Evolutionary conservation across 768 basidiomycete genomes (phyloP), one percentile per base, ranked within the genome.

Genomic region (Mycena belliarum): DNA sequence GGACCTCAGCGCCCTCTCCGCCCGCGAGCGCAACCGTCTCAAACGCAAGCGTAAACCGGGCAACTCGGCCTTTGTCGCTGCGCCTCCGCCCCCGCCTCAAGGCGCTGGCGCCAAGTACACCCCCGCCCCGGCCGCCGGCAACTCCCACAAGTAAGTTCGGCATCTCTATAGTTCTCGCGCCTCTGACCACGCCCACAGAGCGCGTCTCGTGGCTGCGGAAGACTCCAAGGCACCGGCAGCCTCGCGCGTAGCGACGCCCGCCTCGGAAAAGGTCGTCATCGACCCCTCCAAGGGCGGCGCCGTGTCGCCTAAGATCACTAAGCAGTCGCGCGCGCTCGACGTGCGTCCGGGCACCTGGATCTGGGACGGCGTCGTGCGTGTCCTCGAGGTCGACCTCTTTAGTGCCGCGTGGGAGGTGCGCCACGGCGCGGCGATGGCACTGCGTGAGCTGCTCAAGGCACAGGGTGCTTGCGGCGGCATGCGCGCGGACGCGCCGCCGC

Each of bases 31-130:
- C 29, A 97, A 97, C 69, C 84, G 95, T 45, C 76, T 98, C 29
- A 99, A 99, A 72, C 83, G 97, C 26, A 98, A 98, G 69, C 89
- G 95, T 54, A 97, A 95, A 67, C 81, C 82, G 4, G 95, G 93
- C 4, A 91, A 89, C 67, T 76, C 86, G 29, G 91, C 89, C 1
- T 93, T 93, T 64, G 92, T 94, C 16, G 80, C 88, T 2, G 86
- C 86, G 5, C 37, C 37, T n/a, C 87, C 89, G 2, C 79, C 85
- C 37, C 87, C 89, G 2, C 79, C 85, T 24, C 83, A 87, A 64
- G 67, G 72, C 45, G 64, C 83, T 0, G 81, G 83, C 32, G 72
- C 87, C 6, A 89, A 88, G 66, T 93, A 86, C 65, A 80, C 71
- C 38, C 69, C 87, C 7, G 75, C 86, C 16, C 71, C 88, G 28